Evolutionary conservation across 2,329 filamentous ascomycete genomes (phyloP), one percentile per base, ranked within the genome.

Genomic region (Exophiala oligosperma): DNA sequence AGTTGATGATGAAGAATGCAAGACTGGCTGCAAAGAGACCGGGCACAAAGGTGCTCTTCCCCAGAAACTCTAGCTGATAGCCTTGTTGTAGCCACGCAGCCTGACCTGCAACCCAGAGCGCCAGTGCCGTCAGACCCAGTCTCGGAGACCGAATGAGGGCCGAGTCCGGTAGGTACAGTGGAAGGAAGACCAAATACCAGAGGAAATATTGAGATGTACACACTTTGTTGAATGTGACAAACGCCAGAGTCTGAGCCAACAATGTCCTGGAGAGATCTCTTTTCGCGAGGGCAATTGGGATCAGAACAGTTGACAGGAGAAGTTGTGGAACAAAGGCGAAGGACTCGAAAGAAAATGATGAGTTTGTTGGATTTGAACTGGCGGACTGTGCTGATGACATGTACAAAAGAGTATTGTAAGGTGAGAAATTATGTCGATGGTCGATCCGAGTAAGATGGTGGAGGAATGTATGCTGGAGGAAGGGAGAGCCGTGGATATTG

Each of bases 141-240:
- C 69, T 68, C 0, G 84, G 84, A 2, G 76, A 79, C 3, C 72
- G 74, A 0, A 95, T 75, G 14, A 68, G 49, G 12, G 97, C 81
- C 0, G 92, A 97, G 38, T 77, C 77, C 0, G 93, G 92, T 0
- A 99, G 86, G 71, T 97, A 96, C 50, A 97, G 87, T 0, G 94
- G 94, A 2, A 97, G 79, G 67, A 99, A 90, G 64, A 97, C 85
- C 74, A 97, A 87, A 74, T 99, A 97, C 94, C 94, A 99, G 50
- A 99, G 83, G 73, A 99, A 99, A 73, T 99, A 99, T 91, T 97
- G 93, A 69, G 92, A 96, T 2, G 94, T 99, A 81, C 93, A 97
- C 62, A 99, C 94, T 78, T 99, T 99, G 77, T 99, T 99, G 68
- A 97, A 97, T 0, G 92, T 88, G 3, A 97, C 94, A 74, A 99